A percentile compares a stretch with the other conserved stretches of the same genome.
These are phyloP conservation scores for Penicillium cataractarum DNA, from an alignment of 495 filamentous ascomycete genomes.

Conservation along the genomic window DNA sequence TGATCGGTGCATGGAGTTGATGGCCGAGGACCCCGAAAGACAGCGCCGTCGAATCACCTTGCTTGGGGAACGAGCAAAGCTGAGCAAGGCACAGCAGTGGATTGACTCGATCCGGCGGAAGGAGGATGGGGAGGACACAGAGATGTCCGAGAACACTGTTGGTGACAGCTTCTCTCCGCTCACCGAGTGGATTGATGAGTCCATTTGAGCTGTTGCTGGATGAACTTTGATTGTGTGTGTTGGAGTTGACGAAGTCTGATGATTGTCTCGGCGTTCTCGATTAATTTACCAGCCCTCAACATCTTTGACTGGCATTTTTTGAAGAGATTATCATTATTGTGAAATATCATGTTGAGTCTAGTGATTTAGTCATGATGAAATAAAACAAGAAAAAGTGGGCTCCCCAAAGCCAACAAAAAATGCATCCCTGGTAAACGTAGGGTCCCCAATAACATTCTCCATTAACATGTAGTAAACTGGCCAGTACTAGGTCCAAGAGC, in stretches of 20 bases:
- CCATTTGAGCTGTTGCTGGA: background rate
- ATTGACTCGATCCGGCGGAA: constrained; percentile 30
- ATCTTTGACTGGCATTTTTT: background rate
- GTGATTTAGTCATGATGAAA: background rate
- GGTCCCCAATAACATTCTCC: background rate
- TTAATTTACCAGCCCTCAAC: background rate
- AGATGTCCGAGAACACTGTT: background rate
- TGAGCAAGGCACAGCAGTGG: constrained; percentile 49
- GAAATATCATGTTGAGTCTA: background rate
- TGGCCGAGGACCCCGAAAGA: constrained; percentile 54
- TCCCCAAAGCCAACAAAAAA: background rate
- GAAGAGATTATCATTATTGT: background rate
- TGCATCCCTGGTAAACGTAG: background rate
- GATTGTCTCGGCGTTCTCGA: background rate
- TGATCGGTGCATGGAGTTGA: constrained; percentile 28
- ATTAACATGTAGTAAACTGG: background rate
- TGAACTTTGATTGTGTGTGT: background rate
- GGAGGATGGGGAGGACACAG: constrained; percentile 26
- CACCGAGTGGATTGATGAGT: background rate
- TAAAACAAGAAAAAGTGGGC: background rate
- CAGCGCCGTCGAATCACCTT: constrained; percentile 43
- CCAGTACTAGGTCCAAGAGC: too few relatives aligned
- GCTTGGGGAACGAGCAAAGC: constrained; percentile 44
- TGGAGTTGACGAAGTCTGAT: background rate
- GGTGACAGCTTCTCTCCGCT: background rate